Conservation (phyloP, 805 yeast species). For the Maudiozyma saulgeensis region DNA sequence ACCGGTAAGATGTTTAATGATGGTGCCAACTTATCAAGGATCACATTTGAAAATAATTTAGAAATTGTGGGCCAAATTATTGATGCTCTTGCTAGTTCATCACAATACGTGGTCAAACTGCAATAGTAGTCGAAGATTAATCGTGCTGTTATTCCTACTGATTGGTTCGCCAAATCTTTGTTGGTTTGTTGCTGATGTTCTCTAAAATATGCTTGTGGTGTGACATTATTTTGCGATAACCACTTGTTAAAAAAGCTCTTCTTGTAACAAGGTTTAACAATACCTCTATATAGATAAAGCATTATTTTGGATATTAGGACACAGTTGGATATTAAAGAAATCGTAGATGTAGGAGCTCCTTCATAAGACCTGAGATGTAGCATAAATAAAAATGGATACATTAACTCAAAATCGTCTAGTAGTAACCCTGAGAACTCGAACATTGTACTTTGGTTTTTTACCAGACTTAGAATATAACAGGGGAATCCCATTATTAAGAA, state of each 20-base stretch:
- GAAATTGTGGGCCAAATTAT: conserved; percentile 17
- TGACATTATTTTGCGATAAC: not conserved
- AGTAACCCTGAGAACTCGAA: not conserved
- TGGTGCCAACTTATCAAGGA: not conserved
- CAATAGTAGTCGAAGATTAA: not conserved
- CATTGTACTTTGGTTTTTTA: not conserved
- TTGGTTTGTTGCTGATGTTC: not conserved
- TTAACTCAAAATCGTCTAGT: conserved; percentile 10
- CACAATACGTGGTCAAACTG: conserved; percentile 7
- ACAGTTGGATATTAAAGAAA: conserved; percentile 1
- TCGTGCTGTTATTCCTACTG: not conserved
- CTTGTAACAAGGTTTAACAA: not conserved
- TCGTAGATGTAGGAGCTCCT: not conserved
- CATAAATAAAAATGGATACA: conserved; percentile 11
- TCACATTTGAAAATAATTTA: conserved; percentile 7
- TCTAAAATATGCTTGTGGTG: not conserved
- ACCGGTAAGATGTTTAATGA: conserved; percentile 1
- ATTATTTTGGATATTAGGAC: not conserved
- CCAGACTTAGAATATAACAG: conserved; percentile 7
- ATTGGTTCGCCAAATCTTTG: not conserved
- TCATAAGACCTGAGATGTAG: conserved; percentile 7
- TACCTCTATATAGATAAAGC: not conserved
- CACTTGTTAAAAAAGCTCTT: not conserved
- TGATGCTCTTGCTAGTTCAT: conserved; percentile 8
- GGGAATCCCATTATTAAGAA: conserved; percentile 18